Conservation (phyloP, 257 asterid genomes). For the Buddleja alternifolia region DNA sequence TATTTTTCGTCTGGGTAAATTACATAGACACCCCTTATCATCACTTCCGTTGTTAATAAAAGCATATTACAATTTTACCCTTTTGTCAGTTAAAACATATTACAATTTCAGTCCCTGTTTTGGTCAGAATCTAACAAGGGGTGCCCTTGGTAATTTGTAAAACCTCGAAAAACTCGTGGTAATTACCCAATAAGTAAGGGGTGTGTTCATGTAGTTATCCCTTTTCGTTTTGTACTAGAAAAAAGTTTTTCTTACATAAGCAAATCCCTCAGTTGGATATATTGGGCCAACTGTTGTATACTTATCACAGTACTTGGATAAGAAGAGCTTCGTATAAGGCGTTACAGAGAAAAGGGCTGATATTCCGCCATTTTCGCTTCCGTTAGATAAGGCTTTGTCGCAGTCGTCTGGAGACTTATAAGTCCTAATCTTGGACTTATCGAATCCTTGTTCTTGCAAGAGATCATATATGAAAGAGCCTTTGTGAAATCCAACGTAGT, state of each 20-base stretch:
- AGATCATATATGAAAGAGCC: conserved; percentile 38
- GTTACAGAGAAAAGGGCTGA: conserved; percentile 34
- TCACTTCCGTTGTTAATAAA: no score
- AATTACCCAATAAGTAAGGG: no score
- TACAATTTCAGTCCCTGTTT: no score
- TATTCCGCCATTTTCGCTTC: conserved; percentile 43
- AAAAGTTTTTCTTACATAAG: conserved; percentile 38
- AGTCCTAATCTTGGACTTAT: conserved; percentile 29
- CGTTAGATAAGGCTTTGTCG: conserved; percentile 36
- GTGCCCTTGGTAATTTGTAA: no score
- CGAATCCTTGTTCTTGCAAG: conserved; percentile 32
- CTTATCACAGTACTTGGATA: conserved; percentile 38
- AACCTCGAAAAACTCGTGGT: no score
- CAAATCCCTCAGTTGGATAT: conserved; percentile 39
- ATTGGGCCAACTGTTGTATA: conserved; percentile 36
- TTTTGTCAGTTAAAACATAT: no score
- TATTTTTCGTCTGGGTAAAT: no score
- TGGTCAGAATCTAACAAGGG: no score
- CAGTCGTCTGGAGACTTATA: conserved; percentile 34
- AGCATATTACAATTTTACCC: no score
- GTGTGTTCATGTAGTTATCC: no score
- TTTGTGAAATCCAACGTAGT: conserved; percentile 38
- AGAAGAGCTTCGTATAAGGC: conserved; percentile 32
- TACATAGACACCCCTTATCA: no score
- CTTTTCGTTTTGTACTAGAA: no score